These are phyloP conservation scores for Lepiota venenata DNA, from an alignment of 768 basidiomycete genomes.

Conservation along the genomic window DNA sequence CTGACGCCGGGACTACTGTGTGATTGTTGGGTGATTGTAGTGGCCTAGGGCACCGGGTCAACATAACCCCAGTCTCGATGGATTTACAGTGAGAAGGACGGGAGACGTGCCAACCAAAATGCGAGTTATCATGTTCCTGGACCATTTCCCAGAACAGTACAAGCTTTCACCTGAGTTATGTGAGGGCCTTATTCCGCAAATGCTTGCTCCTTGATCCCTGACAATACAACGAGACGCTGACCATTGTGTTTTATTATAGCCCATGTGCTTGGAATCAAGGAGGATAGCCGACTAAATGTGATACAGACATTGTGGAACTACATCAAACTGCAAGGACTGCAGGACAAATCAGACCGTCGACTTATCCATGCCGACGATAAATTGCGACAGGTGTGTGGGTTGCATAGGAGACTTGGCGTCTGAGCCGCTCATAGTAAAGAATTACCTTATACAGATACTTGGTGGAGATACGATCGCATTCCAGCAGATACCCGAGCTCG, in stretches of 20 bases:
- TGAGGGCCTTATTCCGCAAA: too few species aligned
- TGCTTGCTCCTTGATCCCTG: too few species aligned
- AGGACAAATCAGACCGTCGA: conserved; percentile 79
- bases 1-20: background rate
- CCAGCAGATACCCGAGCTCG: conserved; percentile 78
- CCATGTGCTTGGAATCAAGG: conserved; percentile 71
- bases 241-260: conserved; percentile 29
- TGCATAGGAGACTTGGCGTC: background rate
- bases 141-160: conserved; percentile 85
- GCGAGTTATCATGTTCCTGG: conserved; percentile 81
- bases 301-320: conserved; percentile 90
- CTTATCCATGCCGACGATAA: conserved; percentile 67
- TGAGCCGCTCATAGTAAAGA: background rate
- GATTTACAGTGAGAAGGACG: conserved; percentile 79
- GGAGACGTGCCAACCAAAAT: conserved; percentile 78
- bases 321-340: conserved; percentile 78
- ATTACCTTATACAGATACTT: conserved; percentile 50
- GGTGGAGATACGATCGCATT: conserved; percentile 68
- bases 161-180: conserved; percentile 76
- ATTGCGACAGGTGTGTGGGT: conserved; percentile 51
- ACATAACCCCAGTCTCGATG: conserved; percentile 68
- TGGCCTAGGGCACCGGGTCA: conserved; percentile 59
- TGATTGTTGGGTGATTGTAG: conserved; percentile 27
- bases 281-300: conserved; percentile 79
- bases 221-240: background rate